phyloP scores from a whole-genome alignment of 106 monocot species.

The Vanilla planifolia region DNA sequence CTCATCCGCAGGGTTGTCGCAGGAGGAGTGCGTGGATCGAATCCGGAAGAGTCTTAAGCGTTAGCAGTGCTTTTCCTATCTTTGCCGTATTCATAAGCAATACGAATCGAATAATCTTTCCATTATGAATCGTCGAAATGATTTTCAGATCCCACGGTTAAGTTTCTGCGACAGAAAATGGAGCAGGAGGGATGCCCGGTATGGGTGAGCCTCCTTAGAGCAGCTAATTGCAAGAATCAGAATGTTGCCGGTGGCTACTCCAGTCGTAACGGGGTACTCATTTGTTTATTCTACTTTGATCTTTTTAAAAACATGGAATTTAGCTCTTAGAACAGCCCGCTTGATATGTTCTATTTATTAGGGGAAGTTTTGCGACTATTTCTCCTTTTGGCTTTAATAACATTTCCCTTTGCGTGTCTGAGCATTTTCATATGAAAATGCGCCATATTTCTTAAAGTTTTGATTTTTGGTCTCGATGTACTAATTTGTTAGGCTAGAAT shows the following conservation, averaged over 20 bases:
- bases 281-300: background rate
- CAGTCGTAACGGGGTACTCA: constrained; percentile 38
- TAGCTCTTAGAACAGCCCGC: too few relatives aligned
- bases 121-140: background rate
- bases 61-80: background rate
- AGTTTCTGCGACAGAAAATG: constrained; percentile 59
- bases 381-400: too few relatives aligned
- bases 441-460: too few relatives aligned
- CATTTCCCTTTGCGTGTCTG: too few relatives aligned
- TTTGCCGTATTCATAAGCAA: background rate
- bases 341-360: too few relatives aligned
- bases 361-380: too few relatives aligned
- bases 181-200: constrained; percentile 62
- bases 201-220: constrained; percentile 29
- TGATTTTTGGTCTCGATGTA: too few relatives aligned
- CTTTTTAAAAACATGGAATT: too few relatives aligned
- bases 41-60: constrained; percentile 6
- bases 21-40: constrained; percentile 1
- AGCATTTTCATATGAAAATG: too few relatives aligned
- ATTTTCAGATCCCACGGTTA: constrained; percentile 22
- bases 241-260: constrained; percentile 39
- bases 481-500: too few relatives aligned
- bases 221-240: constrained; percentile 34
- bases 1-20: background rate
- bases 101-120: background rate